Evolutionary conservation across 148 eudicot species (phyloP).

Genomic region (Silene conica): DNA sequence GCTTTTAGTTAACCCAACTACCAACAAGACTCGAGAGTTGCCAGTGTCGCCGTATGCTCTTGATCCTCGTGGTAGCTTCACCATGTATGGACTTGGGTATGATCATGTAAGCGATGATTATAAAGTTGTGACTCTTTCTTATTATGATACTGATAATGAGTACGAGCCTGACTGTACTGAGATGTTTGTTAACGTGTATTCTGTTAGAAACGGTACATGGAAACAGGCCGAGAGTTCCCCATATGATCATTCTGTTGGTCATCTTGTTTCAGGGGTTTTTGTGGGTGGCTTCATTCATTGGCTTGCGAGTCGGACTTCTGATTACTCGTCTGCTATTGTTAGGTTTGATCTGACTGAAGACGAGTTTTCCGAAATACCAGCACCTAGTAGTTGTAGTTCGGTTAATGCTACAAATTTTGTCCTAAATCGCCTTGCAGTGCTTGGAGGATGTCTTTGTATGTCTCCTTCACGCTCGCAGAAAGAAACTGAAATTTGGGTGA

Average conservation of each 20-base stretch:
- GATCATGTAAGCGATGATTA: slow-evolving; percentile 20
- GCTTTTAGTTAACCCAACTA: slow-evolving; percentile 17
- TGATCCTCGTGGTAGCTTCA: neutral
- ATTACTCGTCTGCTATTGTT: slow-evolving; percentile 1
- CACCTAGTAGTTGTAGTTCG: slow-evolving; percentile 12
- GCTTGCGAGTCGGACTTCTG: neutral
- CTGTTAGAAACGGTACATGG: slow-evolving; percentile 23
- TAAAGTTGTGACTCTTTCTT: slow-evolving; percentile 17
- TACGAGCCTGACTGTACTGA: slow-evolving; percentile 10
- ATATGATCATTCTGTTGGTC: slow-evolving; percentile 10
- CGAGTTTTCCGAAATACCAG: slow-evolving; percentile 7
- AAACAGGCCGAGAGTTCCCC: slow-evolving; percentile 16
- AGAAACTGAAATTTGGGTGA: slow-evolving; percentile 14
- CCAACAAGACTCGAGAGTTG: neutral
- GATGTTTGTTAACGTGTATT: slow-evolving; percentile 21
- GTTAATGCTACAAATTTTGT: neutral
- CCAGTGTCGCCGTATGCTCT: neutral
- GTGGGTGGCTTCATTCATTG: slow-evolving; percentile 18
- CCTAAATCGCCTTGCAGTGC: neutral
- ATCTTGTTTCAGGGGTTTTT: slow-evolving; percentile 12
- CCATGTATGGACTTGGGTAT: slow-evolving; percentile 22
- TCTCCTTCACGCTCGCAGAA: neutral
- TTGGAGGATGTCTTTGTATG: slow-evolving; percentile 22
- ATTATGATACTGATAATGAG: slow-evolving; percentile 13
- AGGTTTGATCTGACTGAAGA: slow-evolving; percentile 23